phyloP scores from a whole-genome alignment of 805 yeast genomes.

The Torulaspora maleeae region DNA sequence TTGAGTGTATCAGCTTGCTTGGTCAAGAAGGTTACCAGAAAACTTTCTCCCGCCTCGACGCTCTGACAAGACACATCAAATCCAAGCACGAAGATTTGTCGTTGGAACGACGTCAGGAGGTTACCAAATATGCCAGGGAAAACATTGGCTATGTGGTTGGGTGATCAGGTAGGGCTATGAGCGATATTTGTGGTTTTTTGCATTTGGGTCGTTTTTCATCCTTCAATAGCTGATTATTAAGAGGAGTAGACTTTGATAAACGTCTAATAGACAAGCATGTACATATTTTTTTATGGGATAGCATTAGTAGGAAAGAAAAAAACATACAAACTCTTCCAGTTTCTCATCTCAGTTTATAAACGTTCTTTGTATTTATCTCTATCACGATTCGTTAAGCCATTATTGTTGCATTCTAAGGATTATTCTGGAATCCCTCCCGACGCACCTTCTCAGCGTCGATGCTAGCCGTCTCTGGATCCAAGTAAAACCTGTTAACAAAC shows the following conservation, averaged over 20 bases:
- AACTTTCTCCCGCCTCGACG: conserved; percentile 91
- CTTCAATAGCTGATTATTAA: background rate
- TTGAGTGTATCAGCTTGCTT: conserved; percentile 57
- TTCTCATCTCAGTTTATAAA: background rate
- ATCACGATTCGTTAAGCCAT: background rate
- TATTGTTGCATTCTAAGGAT: conserved; percentile 17
- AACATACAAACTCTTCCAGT: background rate
- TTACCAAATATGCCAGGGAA: conserved; percentile 70
- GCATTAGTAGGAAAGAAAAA: background rate
- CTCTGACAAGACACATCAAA: conserved; percentile 86
- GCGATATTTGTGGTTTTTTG: background rate
- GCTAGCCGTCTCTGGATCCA: conserved; percentile 77
- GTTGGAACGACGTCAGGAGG: conserved; percentile 59
- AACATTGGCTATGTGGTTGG: conserved; percentile 56
- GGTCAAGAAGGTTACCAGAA: conserved; percentile 49
- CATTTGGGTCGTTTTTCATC: background rate
- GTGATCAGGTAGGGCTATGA: background rate
- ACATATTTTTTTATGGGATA: background rate
- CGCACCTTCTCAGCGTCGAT: conserved; percentile 77
- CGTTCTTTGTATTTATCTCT: background rate
- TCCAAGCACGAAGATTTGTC: conserved; percentile 67
- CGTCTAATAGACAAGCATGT: conserved; percentile 2
- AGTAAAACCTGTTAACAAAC: conserved; percentile 53
- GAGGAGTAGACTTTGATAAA: conserved; percentile 1
- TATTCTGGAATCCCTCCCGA: conserved; percentile 56